Percentiles rank a stretch among this genome's conserved stretches.
Conservation (phyloP, 2,329 filamentous ascomycete species). For the Lachnellula hyalina region DNA sequence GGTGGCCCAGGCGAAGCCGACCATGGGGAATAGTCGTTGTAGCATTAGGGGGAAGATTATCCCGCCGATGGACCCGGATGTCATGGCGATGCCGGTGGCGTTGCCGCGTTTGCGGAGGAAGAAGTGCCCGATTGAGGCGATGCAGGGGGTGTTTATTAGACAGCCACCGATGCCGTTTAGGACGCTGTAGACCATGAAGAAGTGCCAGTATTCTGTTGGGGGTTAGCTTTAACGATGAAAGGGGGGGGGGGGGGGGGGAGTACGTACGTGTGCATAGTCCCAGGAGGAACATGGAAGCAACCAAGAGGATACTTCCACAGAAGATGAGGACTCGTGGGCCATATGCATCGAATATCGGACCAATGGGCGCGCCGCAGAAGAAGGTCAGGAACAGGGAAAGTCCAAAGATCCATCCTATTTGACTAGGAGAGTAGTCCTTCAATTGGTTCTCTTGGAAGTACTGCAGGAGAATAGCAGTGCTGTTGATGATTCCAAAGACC, state of each 20-base stretch:
- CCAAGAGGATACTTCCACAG: constrained; percentile 25
- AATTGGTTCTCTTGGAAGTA: constrained; percentile 60
- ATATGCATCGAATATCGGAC: constrained; percentile 64
- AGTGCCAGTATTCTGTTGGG: constrained; percentile 57
- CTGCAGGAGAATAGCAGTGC: constrained; percentile 56
- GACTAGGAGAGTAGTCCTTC: constrained; percentile 48
- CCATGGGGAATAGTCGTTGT: constrained; percentile 27
- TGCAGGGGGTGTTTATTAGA: constrained; percentile 60
- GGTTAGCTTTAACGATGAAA: not conserved
- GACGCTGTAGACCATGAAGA: constrained; percentile 60
- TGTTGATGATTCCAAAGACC: constrained; percentile 59
- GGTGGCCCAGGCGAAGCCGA: constrained; percentile 33
- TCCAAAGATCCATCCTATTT: constrained; percentile 54
- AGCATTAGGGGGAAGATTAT: constrained; percentile 48
- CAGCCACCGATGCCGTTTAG: constrained; percentile 58
- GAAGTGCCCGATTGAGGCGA: constrained; percentile 60
- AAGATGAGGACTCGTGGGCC: constrained; percentile 45
- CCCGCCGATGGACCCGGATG: constrained; percentile 54
- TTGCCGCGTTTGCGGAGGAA: constrained; percentile 56
- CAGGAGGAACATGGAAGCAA: constrained; percentile 42
- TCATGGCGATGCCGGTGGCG: constrained; percentile 62
- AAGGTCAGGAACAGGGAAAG: constrained; percentile 64
- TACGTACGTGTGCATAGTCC: constrained; percentile 50
- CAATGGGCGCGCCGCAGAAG: constrained; percentile 62
- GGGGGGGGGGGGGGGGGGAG: not conserved